phyloP scores from a whole-genome alignment of 768 basidiomycete species.

The Leccinum barrowsii region DNA sequence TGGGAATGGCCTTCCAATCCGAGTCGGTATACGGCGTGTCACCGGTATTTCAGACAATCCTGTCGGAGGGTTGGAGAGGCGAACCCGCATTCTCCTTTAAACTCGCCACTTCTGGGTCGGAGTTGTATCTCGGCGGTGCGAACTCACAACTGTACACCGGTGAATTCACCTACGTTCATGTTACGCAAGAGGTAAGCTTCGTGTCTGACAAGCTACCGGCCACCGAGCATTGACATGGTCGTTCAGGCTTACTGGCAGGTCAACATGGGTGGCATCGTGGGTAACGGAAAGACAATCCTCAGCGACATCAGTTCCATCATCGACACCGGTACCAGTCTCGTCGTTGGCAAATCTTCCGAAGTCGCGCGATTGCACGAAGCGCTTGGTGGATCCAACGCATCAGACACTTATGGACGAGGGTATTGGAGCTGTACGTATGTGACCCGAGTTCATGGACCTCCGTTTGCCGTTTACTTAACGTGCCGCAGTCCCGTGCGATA shows the following conservation, averaged over 20 bases:
- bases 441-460: not conserved
- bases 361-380: slow-evolving; percentile 20
- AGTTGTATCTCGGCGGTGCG: slow-evolving; percentile 51
- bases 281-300: not conserved
- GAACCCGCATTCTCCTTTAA: slow-evolving; percentile 46
- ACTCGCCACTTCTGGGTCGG: slow-evolving; percentile 37
- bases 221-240: not conserved
- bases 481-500: not conserved
- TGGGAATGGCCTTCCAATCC: slow-evolving; percentile 41
- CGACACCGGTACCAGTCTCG: slow-evolving; percentile 21
- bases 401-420: slow-evolving; percentile 19
- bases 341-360: slow-evolving; percentile 1
- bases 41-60: slow-evolving; percentile 41
- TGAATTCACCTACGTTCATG: slow-evolving; percentile 32
- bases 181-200: slow-evolving; percentile 5
- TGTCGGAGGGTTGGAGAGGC: slow-evolving; percentile 31
- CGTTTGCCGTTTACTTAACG: not conserved
- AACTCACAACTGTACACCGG: slow-evolving; percentile 44
- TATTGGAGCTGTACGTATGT: slow-evolving; percentile 29
- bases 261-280: slow-evolving; percentile 1
- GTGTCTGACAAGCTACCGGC: not conserved
- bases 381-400: slow-evolving; percentile 26
- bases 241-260: slow-evolving; percentile 20
- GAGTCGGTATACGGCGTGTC: slow-evolving; percentile 32
- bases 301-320: slow-evolving; percentile 6